Conservation (phyloP, 768 basidiomycete species). For the Hypholoma fasciculare region DNA sequence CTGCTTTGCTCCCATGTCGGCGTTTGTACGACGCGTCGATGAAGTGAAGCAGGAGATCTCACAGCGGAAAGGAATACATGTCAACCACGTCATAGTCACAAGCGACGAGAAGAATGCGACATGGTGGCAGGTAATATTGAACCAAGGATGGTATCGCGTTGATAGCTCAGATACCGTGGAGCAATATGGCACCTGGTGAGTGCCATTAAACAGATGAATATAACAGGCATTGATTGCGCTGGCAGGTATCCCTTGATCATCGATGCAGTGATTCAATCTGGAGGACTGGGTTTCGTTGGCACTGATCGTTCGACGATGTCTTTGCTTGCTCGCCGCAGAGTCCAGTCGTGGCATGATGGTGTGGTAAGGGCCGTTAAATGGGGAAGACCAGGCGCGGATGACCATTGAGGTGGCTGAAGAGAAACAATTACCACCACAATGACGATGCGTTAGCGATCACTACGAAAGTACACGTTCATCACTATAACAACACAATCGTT, state of each 20-base stretch:
- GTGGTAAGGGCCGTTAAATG: slow-evolving; percentile 53
- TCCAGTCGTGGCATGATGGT: slow-evolving; percentile 66
- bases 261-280: slow-evolving; percentile 71
- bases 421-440: background rate
- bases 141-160: slow-evolving; percentile 50
- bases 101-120: slow-evolving; percentile 57
- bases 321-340: slow-evolving; percentile 61
- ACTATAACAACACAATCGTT: background rate
- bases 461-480: background rate
- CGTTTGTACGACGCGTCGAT: slow-evolving; percentile 52
- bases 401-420: slow-evolving; percentile 36
- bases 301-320: slow-evolving; percentile 75
- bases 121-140: slow-evolving; percentile 59
- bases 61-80: slow-evolving; percentile 41
- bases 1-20: slow-evolving; percentile 57
- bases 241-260: slow-evolving; percentile 72
- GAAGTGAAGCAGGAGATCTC: slow-evolving; percentile 53
- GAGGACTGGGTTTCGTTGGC: slow-evolving; percentile 68
- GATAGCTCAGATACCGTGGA: slow-evolving; percentile 51
- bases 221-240: background rate
- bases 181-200: slow-evolving; percentile 50
- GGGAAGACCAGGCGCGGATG: slow-evolving; percentile 57
- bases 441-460: background rate
- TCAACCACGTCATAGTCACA: slow-evolving; percentile 61
- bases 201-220: background rate